These are phyloP conservation scores for Xerocomus minutiporus DNA, from an alignment of 1,284 basidiomycete genomes.

Conservation along the genomic window DNA sequence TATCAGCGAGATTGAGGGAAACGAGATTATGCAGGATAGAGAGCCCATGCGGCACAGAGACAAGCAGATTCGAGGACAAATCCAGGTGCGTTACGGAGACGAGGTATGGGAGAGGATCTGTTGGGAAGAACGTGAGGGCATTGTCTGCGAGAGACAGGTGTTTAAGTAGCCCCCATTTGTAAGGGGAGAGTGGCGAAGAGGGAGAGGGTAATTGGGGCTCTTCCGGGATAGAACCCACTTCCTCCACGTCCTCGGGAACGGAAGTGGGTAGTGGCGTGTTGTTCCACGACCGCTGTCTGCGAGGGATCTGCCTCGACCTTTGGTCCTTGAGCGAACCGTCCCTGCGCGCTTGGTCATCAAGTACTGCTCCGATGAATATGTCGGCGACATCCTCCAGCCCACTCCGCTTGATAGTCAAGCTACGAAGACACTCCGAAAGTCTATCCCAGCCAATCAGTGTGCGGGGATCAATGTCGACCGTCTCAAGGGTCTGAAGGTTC, in stretches of 20 bases:
- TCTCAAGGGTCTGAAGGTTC: slow-evolving; percentile 71
- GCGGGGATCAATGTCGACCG: slow-evolving; percentile 78
- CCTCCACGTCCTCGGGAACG: slow-evolving; percentile 57
- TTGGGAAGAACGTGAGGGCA: slow-evolving; percentile 76
- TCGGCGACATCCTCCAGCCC: slow-evolving; percentile 82
- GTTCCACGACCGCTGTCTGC: slow-evolving; percentile 48
- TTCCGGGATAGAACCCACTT: slow-evolving; percentile 31
- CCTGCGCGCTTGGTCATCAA: slow-evolving; percentile 67
- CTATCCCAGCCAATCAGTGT: slow-evolving; percentile 83
- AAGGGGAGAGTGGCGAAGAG: slow-evolving; percentile 47
- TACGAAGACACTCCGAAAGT: slow-evolving; percentile 65
- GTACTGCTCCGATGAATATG: slow-evolving; percentile 71
- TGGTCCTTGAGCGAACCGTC: slow-evolving; percentile 48
- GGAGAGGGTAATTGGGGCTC: slow-evolving; percentile 31
- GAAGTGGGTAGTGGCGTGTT: slow-evolving; percentile 52
- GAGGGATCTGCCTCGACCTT: slow-evolving; percentile 43
- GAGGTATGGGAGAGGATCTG: slow-evolving; percentile 67
- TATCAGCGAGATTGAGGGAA: slow-evolving; percentile 88
- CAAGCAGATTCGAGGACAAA: slow-evolving; percentile 84
- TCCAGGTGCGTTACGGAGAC: slow-evolving; percentile 83
- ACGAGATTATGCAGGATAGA: slow-evolving; percentile 70
- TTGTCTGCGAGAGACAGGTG: slow-evolving; percentile 81
- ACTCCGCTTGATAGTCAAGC: slow-evolving; percentile 71
- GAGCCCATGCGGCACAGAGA: slow-evolving; percentile 78
- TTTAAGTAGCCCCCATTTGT: slow-evolving; percentile 77